Evolutionary conservation across 2,329 filamentous ascomycete genomes (phyloP).

Genomic region (Stachybotrys chartarum): DNA sequence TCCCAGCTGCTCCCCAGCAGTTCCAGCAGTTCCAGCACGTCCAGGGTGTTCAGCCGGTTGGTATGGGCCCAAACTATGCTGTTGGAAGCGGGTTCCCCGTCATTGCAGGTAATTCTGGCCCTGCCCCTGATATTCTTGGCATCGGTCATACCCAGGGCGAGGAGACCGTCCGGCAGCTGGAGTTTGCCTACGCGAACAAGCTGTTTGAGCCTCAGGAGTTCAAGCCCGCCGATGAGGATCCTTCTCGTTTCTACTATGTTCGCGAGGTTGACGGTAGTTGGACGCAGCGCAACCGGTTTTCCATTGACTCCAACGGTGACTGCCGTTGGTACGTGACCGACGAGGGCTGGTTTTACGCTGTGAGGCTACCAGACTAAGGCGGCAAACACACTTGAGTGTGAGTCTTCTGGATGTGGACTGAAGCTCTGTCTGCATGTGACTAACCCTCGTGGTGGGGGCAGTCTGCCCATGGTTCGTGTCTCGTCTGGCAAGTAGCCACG

Average conservation of each 20-base stretch:
- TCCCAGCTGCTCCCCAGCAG: constrained; percentile 6
- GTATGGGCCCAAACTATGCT: constrained; percentile 13
- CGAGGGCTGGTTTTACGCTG: constrained; percentile 54
- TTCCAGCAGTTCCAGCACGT: constrained; percentile 13
- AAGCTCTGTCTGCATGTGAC: not conserved
- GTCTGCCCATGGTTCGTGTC: not conserved
- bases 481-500: not conserved
- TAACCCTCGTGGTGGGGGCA: too few species aligned
- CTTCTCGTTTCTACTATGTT: constrained; percentile 53
- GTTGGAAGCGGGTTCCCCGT: constrained; percentile 18
- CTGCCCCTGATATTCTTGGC: constrained; percentile 42
- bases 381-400: not conserved
- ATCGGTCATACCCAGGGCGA: constrained; percentile 44
- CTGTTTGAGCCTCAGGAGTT: constrained; percentile 54
- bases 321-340: constrained; percentile 53
- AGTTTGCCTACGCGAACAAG: constrained; percentile 41
- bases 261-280: constrained; percentile 54
- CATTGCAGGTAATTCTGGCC: constrained; percentile 33
- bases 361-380: constrained; percentile 37
- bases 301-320: constrained; percentile 51
- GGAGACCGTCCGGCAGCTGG: constrained; percentile 36
- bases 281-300: constrained; percentile 51
- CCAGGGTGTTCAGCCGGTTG: constrained; percentile 15
- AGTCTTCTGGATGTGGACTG: not conserved
- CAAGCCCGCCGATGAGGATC: constrained; percentile 54